Base-by-base conservation (phyloP, 306 rosid species). In the Purshia tridentata region DNA sequence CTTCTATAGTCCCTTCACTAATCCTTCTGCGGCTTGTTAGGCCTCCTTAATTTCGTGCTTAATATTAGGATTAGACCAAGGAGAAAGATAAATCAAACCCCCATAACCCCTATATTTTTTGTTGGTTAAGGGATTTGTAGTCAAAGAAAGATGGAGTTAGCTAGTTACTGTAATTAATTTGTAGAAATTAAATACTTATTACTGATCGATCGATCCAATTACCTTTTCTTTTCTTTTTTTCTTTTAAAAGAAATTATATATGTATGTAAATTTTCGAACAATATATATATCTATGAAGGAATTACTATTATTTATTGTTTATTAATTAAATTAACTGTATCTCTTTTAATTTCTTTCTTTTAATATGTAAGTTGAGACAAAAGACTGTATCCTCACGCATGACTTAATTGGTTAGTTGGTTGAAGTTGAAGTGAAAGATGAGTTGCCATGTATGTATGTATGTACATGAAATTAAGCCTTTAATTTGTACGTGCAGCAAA, bases 1-100 rank as follows among this genome's bases (percentile, higher is more conserved):
- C 80, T 91, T 91, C 77, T 94, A 75, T 49, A 85, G 84, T 52
- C 88, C 89, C 70, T 91, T 89, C 86, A 65, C 88, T 70, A 89
- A 88, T 86, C 88, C 97, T 55, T 88, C 97, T 1, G 97, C 99
- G 4, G 97, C 99, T 56, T 94, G 97, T 77, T 92, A 29, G 35
- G 35, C 35, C 35, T 29, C 2, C 2, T n/a, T n/a, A n/a, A n/a
- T 29, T 29, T 29, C 35, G 2, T 29, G 35, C 35, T 29, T 29
- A 82, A 66, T 44, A 69, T 69, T 69, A 72, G 67, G 56, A 70
- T 50, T 22, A 15, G 70, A 46, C 16, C 0, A 29, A 16, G 4
- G 1, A 42, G 0, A 4, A 35, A 48, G 55, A 65, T 16, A 45
- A 42, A 69, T 52, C 23, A 53, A 54, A 47, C 44, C 70, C 70